Evolutionary conservation across 2,329 filamentous ascomycete genomes (phyloP).

Genomic region (Cladosporium sp.): DNA sequence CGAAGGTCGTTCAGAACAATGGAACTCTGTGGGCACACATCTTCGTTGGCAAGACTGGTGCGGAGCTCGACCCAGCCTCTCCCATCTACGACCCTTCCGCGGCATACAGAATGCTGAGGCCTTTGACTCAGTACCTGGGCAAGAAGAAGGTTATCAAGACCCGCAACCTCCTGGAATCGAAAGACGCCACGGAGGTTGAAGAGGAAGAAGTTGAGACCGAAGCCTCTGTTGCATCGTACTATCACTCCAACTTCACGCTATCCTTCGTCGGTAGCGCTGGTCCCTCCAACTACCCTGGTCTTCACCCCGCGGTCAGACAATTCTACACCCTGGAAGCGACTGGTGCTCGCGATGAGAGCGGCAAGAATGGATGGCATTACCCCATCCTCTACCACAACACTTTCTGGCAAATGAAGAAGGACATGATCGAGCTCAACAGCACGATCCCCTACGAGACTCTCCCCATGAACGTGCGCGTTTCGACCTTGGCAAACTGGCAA

Average conservation of each 20-base stretch:
- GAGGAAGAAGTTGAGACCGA: slow-evolving; percentile 45
- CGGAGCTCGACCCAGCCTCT: slow-evolving; percentile 68
- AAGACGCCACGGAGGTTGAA: slow-evolving; percentile 41
- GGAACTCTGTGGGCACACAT: slow-evolving; percentile 94
- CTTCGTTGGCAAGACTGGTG: slow-evolving; percentile 74
- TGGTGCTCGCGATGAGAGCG: slow-evolving; percentile 74
- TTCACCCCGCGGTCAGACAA: slow-evolving; percentile 70
- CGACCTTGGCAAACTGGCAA: slow-evolving; percentile 81
- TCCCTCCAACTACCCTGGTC: slow-evolving; percentile 58
- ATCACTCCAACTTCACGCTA: slow-evolving; percentile 90
- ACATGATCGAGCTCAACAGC: slow-evolving; percentile 89
- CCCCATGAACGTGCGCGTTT: slow-evolving; percentile 76
- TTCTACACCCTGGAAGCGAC: slow-evolving; percentile 75
- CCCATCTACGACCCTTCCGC: slow-evolving; percentile 66
- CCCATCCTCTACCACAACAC: slow-evolving; percentile 90
- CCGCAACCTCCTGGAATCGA: slow-evolving; percentile 67
- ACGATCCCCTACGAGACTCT: slow-evolving; percentile 83
- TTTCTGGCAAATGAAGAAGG: slow-evolving; percentile 90
- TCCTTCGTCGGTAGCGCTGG: slow-evolving; percentile 80
- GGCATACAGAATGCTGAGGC: slow-evolving; percentile 78
- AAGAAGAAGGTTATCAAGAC: slow-evolving; percentile 90
- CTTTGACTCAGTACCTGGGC: slow-evolving; percentile 81
- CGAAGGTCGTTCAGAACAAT: slow-evolving; percentile 77
- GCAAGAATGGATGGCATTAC: slow-evolving; percentile 89
- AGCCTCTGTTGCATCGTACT: slow-evolving; percentile 78